Conservation (phyloP, 305 asterid genomes). For the Plantago coronopus region DNA sequence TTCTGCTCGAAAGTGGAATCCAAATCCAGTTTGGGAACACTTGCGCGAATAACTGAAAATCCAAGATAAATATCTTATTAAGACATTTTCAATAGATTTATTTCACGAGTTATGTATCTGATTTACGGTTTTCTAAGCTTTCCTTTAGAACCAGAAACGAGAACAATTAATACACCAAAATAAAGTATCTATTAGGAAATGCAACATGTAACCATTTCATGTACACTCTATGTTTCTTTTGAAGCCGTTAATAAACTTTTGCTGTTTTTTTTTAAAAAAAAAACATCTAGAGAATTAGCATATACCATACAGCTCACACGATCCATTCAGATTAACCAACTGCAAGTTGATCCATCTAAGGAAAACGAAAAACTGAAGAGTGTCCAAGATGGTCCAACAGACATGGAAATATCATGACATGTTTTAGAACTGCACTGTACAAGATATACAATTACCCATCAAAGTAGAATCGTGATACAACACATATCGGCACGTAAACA, state of each 20-base stretch:
- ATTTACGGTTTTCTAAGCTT: not conserved
- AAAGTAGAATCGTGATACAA: not conserved
- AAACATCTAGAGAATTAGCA: not conserved
- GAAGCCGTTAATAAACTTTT: too few species aligned
- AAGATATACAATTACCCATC: not conserved
- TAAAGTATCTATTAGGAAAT: not conserved
- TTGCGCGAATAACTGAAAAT: slow-evolving; percentile 41
- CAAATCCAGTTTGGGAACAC: slow-evolving; percentile 46
- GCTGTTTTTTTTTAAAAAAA: too few species aligned
- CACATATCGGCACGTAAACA: not conserved
- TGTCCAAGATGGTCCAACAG: too few species aligned
- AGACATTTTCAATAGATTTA: slow-evolving; percentile 4
- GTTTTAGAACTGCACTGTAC: not conserved
- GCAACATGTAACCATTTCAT: not conserved
- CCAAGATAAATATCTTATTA: slow-evolving; percentile 3
- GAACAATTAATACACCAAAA: not conserved
- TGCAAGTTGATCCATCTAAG: not conserved
- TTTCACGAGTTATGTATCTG: not conserved
- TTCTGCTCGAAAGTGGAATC: slow-evolving; percentile 55
- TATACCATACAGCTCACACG: too few species aligned
- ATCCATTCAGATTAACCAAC: too few species aligned
- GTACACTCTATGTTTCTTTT: too few species aligned
- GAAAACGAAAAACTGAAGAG: not conserved
- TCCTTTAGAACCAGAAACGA: not conserved
- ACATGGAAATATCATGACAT: too few species aligned